phyloP scores from a whole-genome alignment of 371 early-diverging fungal genomes.

The Circinella minor region DNA sequence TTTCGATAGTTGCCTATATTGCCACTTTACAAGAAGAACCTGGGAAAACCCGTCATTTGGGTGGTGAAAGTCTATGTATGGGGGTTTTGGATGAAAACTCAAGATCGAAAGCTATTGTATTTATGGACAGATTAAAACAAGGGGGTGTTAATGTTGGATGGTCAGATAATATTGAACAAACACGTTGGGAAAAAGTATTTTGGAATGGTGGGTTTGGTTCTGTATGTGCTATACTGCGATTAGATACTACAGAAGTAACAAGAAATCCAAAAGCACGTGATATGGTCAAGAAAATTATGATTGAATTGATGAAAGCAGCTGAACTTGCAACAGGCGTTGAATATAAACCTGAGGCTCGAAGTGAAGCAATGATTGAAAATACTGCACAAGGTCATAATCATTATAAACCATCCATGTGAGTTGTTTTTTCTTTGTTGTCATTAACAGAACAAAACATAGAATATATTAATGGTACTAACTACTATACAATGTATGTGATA shows the following conservation, averaged over 20 bases:
- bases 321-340: constrained; percentile 54
- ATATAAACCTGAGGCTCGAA: constrained; percentile 44
- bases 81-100: constrained; percentile 30
- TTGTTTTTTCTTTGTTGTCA: background rate
- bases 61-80: constrained; percentile 33
- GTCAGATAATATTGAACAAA: constrained; percentile 64
- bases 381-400: constrained; percentile 36
- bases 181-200: constrained; percentile 82
- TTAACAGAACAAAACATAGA: too few species aligned
- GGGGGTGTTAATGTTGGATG: constrained; percentile 54
- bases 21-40: constrained; percentile 67
- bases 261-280: constrained; percentile 51
- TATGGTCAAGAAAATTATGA: constrained; percentile 60
- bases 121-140: constrained; percentile 41
- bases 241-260: constrained; percentile 68
- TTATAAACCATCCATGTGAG: constrained; percentile 70
- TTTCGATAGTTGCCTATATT: constrained; percentile 79
- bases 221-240: constrained; percentile 68
- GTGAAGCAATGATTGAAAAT: constrained; percentile 52
- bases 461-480: background rate
- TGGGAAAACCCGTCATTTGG: constrained; percentile 58
- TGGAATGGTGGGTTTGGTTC: constrained; percentile 86
- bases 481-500: constrained; percentile 13
- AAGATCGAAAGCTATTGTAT: constrained; percentile 22
- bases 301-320: constrained; percentile 58